Conservation (phyloP, 345 rosid genomes). For the Aquilaria malaccensis region DNA sequence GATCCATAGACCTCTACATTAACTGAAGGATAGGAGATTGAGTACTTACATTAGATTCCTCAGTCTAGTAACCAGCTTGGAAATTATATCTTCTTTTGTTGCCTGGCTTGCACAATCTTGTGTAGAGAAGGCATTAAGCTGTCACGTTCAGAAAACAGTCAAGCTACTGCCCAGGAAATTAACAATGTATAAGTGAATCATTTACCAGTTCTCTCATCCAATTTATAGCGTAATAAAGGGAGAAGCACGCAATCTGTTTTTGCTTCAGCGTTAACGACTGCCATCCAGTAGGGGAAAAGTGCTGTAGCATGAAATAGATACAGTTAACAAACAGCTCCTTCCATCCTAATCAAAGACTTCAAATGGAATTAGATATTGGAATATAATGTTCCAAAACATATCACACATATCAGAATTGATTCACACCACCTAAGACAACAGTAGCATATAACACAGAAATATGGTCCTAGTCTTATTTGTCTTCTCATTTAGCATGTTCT, state of each 20-base stretch:
- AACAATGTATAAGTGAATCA: slow-evolving; percentile 13
- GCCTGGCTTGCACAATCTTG: slow-evolving; percentile 60
- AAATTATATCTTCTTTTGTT: slow-evolving; percentile 48
- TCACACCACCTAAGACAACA: no score
- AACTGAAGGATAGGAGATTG: slow-evolving; percentile 13
- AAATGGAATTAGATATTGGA: no score
- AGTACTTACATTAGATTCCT: slow-evolving; percentile 66
- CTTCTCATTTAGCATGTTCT: no score
- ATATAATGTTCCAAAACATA: no score
- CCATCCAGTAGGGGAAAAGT: slow-evolving; percentile 48
- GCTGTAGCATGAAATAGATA: slow-evolving; percentile 35
- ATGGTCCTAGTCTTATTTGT: no score
- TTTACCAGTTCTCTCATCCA: slow-evolving; percentile 81
- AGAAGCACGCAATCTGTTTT: slow-evolving; percentile 52
- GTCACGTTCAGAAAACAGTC: slow-evolving; percentile 14
- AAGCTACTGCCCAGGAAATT: slow-evolving; percentile 7
- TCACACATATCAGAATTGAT: no score
- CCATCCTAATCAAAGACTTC: not conserved
- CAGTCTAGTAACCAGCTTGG: slow-evolving; percentile 62
- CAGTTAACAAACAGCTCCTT: slow-evolving; percentile 22
- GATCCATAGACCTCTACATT: not conserved
- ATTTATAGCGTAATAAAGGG: slow-evolving; percentile 65
- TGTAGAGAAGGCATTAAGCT: slow-evolving; percentile 82
- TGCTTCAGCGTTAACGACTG: slow-evolving; percentile 53
- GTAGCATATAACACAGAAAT: no score